Conservation (phyloP, 2,329 filamentous ascomycete species). For the Chlorencoelia australis region DNA sequence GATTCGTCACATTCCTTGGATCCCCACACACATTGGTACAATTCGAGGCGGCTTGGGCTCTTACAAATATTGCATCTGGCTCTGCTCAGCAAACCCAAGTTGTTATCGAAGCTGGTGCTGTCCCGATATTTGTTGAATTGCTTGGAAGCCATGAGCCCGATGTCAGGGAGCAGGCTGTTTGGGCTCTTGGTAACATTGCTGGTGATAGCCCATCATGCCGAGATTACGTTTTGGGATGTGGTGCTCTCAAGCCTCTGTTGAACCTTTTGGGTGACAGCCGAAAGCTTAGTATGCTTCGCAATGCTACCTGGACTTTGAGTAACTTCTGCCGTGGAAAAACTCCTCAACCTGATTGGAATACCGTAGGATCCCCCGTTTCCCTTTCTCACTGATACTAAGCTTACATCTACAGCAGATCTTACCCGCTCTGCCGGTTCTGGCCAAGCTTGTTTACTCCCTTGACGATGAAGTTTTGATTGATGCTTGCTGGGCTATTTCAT, state of each 20-base stretch:
- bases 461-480: constrained; percentile 98
- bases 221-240: constrained; percentile 88
- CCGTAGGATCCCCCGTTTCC: constrained; percentile 46
- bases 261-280: constrained; percentile 89
- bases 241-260: constrained; percentile 83
- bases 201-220: constrained; percentile 96
- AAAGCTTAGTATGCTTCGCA: constrained; percentile 97
- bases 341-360: constrained; percentile 95
- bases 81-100: constrained; percentile 97
- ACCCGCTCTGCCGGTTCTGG: constrained; percentile 85
- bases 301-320: constrained; percentile 97
- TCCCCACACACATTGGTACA: constrained; percentile 97
- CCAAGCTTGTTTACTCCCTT: constrained; percentile 96
- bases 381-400: constrained; percentile 14
- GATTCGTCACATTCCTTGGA: constrained; percentile 96
- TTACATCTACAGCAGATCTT: constrained; percentile 56
- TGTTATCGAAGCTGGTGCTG: constrained; percentile 94
- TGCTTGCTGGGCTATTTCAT: constrained; percentile 98
- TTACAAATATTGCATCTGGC: constrained; percentile 98
- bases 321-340: constrained; percentile 99
- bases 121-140: constrained; percentile 96
- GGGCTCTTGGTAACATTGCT: constrained; percentile 97
- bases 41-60: constrained; percentile 97
- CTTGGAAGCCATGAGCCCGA: constrained; percentile 93
- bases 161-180: constrained; percentile 95